A percentile compares a stretch with the other conserved stretches of the same genome.
phyloP scores from a whole-genome alignment of 129 eudicot genomes.

The Flaveria linearis region DNA sequence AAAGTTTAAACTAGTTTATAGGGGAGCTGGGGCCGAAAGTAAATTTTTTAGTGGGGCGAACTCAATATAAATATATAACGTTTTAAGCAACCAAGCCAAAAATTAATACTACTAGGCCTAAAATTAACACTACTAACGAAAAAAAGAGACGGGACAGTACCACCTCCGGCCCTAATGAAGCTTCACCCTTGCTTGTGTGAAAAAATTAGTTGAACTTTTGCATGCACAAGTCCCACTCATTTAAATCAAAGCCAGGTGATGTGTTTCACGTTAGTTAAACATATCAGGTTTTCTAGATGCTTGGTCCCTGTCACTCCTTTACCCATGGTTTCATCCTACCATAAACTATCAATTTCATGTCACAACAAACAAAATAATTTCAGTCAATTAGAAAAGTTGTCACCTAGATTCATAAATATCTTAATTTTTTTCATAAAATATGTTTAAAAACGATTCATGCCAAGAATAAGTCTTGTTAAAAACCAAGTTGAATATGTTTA shows the following conservation, averaged over 20 bases:
- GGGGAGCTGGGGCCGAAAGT: too few species aligned
- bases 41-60: too few species aligned
- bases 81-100: too few species aligned
- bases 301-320: slow-evolving; percentile 14
- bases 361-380: neutral
- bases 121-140: too few species aligned
- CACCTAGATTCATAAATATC: neutral
- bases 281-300: slow-evolving; percentile 22
- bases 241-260: slow-evolving; percentile 16
- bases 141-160: too few species aligned
- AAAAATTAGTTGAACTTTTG: neutral
- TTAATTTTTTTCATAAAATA: neutral
- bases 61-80: too few species aligned
- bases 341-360: slow-evolving; percentile 12
- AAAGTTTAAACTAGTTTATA: too few species aligned
- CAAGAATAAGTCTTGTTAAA: too few species aligned
- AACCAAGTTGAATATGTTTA: too few species aligned
- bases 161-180: too few species aligned
- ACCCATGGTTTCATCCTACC: slow-evolving; percentile 27
- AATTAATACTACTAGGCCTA: too few species aligned
- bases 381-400: neutral
- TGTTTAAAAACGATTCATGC: neutral
- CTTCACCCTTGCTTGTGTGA: neutral
- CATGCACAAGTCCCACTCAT: slow-evolving; percentile 10
- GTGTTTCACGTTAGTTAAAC: slow-evolving; percentile 24